Evolutionary conservation across 2,329 filamentous ascomycete species (phyloP).

Genomic region (Incumbomyces lentus): DNA sequence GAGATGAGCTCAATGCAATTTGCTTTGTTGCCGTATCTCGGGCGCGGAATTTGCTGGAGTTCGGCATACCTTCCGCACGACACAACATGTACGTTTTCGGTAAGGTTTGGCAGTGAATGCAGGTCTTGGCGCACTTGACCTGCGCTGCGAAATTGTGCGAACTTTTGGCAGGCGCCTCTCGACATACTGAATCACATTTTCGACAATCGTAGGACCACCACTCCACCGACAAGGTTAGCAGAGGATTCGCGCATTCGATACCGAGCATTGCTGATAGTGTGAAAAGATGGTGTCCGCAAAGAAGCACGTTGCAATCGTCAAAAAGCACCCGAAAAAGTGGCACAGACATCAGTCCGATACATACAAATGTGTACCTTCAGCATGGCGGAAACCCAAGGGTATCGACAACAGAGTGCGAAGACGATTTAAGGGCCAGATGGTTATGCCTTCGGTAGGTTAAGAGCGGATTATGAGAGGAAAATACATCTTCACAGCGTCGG

Average conservation of each 20-base stretch:
- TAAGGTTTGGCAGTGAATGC: background rate
- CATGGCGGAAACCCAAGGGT: slow-evolving; percentile 99
- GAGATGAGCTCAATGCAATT: too few species aligned
- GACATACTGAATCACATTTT: slow-evolving; percentile 20
- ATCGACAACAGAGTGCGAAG: slow-evolving; percentile 97
- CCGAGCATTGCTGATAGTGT: slow-evolving; percentile 15
- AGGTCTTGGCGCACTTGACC: slow-evolving; percentile 1
- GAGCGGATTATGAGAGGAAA: background rate
- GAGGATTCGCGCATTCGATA: background rate
- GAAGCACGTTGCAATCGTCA: slow-evolving; percentile 99
- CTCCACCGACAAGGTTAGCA: slow-evolving; percentile 25
- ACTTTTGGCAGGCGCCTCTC: background rate
- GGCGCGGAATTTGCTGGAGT: too few species aligned
- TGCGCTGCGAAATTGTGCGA: slow-evolving; percentile 5
- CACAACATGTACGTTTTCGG: too few species aligned
- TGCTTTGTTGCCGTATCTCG: too few species aligned
- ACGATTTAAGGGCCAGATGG: slow-evolving; percentile 90
- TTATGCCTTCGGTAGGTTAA: slow-evolving; percentile 83
- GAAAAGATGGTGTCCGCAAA: slow-evolving; percentile 92
- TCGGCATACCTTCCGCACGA: too few species aligned
- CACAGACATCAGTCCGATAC: slow-evolving; percentile 94
- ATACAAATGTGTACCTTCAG: slow-evolving; percentile 81
- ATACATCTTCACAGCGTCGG: too few species aligned
- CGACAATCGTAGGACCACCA: slow-evolving; percentile 1
- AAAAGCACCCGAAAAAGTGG: slow-evolving; percentile 98